Conservation (phyloP, 2,329 filamentous ascomycete genomes). For the Cucurbitaria berberidis region DNA sequence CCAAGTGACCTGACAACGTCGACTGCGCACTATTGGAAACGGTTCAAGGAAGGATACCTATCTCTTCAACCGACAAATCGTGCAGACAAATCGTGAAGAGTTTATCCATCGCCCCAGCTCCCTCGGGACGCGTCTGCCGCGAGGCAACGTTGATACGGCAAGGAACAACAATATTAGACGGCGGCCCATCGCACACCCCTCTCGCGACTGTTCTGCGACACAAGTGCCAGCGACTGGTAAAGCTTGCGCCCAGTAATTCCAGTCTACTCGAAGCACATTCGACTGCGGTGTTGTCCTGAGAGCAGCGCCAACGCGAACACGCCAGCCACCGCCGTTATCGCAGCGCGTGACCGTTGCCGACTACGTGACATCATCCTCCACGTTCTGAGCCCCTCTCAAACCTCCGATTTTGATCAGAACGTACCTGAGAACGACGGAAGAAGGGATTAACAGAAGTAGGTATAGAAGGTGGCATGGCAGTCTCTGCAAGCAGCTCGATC, state of each 20-base stretch:
- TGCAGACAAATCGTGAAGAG: not conserved
- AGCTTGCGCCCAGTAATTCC: not conserved
- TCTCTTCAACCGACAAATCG: too few relatives aligned
- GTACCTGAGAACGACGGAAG: too few relatives aligned
- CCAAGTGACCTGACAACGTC: conserved; percentile 14
- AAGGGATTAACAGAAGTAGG: too few relatives aligned
- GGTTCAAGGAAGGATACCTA: conserved; percentile 10
- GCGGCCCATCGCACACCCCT: not conserved
- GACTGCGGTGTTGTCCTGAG: not conserved
- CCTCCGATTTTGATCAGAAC: too few relatives aligned
- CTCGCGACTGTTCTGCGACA: not conserved
- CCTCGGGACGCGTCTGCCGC: too few relatives aligned
- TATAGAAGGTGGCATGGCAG: too few relatives aligned
- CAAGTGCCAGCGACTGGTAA: too few relatives aligned
- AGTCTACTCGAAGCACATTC: not conserved
- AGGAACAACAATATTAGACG: too few relatives aligned
- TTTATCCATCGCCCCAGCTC: not conserved
- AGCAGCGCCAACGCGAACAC: not conserved
- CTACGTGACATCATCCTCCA: too few relatives aligned
- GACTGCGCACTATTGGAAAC: conserved; percentile 11
- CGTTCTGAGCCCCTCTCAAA: too few relatives aligned
- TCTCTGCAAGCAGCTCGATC: too few relatives aligned
- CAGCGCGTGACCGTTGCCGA: not conserved
- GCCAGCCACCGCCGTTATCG: not conserved
- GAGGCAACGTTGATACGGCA: too few relatives aligned